phyloP scores from a whole-genome alignment of 768 basidiomycete genomes.

The Calocybe cyanea region DNA sequence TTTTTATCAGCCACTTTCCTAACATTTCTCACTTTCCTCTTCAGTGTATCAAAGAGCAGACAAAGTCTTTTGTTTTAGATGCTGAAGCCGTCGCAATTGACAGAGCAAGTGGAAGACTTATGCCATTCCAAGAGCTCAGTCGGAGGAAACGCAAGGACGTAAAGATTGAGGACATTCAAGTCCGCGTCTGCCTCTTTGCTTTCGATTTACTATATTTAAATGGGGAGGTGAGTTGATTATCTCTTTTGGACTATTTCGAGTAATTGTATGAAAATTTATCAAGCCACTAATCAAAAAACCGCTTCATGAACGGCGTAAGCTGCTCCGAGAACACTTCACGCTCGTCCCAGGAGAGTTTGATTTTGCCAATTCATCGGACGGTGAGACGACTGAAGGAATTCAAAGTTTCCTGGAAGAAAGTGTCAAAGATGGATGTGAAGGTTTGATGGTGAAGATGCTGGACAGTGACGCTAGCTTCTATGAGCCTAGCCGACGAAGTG shows the following conservation, averaged over 20 bases:
- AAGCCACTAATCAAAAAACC: conserved; percentile 82
- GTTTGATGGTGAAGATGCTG: conserved; percentile 99
- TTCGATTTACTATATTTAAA: conserved; percentile 97
- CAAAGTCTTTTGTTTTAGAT: conserved; percentile 91
- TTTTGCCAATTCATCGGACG: conserved; percentile 89
- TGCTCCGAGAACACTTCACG: conserved; percentile 78
- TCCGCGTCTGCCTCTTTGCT: conserved; percentile 92
- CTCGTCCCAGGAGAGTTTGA: conserved; percentile 85
- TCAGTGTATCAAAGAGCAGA: conserved; percentile 81
- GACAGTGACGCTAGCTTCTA: conserved; percentile 90
- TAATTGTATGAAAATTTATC: not conserved
- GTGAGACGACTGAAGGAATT: conserved; percentile 89
- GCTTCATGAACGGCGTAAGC: conserved; percentile 68
- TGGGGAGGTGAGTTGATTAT: conserved; percentile 67
- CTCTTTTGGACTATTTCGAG: not conserved
- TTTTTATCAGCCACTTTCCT: not conserved
- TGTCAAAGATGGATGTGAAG: conserved; percentile 98
- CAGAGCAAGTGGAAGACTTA: conserved; percentile 71
- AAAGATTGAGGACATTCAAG: conserved; percentile 95
- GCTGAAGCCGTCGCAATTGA: conserved; percentile 97
- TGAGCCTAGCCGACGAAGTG: conserved; percentile 91
- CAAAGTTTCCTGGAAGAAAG: conserved; percentile 93
- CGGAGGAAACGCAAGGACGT: conserved; percentile 96
- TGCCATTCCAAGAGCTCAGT: conserved; percentile 98
- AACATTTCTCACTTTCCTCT: conserved; percentile 5